Conservation (phyloP, 2,329 filamentous ascomycete genomes). For the Colletotrichum tofieldiae region DNA sequence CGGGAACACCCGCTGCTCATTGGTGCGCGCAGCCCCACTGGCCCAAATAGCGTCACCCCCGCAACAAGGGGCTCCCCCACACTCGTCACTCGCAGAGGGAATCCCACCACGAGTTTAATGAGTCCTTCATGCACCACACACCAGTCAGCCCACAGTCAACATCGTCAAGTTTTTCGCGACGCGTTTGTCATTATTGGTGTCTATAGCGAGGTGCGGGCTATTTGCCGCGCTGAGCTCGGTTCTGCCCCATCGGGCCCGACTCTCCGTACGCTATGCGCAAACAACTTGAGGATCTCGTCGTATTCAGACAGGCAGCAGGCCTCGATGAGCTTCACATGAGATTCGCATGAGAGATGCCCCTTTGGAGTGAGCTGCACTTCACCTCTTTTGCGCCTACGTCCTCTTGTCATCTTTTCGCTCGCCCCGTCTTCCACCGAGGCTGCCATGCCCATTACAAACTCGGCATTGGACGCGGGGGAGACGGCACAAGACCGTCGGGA, state of each 20-base stretch:
- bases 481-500: not conserved
- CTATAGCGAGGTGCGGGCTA: not conserved
- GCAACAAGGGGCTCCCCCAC: conserved; percentile 38
- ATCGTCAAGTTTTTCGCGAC: not conserved
- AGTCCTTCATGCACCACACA: conserved; percentile 26
- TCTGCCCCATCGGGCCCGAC: no score
- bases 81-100: conserved; percentile 19
- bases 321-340: not conserved
- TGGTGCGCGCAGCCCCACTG: not conserved
- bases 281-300: not conserved
- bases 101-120: conserved; percentile 24
- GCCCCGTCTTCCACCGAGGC: not conserved
- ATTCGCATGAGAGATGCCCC: not conserved
- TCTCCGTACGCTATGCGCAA: not conserved
- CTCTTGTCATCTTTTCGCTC: not conserved
- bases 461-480: not conserved
- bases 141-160: not conserved
- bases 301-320: not conserved
- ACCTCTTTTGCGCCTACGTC: not conserved
- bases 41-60: not conserved
- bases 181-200: not conserved
- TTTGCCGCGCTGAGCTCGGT: no score
- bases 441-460: not conserved
- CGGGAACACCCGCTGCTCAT: not conserved
- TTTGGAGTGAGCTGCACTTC: not conserved